Evolutionary conservation across 129 eudicot genomes (phyloP), one percentile per base, ranked within the genome.

Genomic region (Helianthus tuberosus): DNA sequence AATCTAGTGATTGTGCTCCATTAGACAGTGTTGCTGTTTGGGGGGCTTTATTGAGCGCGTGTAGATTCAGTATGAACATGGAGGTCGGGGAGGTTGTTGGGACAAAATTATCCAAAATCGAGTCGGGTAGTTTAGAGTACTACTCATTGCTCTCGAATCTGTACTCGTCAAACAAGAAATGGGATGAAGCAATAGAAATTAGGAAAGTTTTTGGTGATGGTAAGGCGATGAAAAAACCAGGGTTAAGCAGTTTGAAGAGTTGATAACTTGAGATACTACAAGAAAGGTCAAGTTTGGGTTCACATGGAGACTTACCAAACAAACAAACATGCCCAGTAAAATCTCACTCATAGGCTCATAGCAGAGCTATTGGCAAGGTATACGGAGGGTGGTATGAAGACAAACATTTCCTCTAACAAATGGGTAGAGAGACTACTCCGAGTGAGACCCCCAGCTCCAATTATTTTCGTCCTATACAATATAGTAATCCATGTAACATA

Each of bases 11-110:
- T 3, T 16, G 49, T 41, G 77, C 64, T 46, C 53, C 47, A 4
- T 72, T 73, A 57, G 55, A 77, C 8, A 73, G 65, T 49, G 66
- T 9, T 50, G 84, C 78, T 51, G 68, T 76, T 48, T 80, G 84
- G 88, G 88, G 85, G 20, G 82, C 83, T 51, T 51, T 80, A 13
- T 39, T 80, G 57, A 77, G 72, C 63, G 80, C 80, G 3, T 80
- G 88, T 68, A 76, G 71, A 66, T 62, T 17, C 46, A 65, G 69
- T 67, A 80, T 58, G 77, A 76, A 84, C 52, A 80, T 76, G 69
- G 79, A 84, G 64, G 52, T 84, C 50, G 87, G 87, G 61, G 78
- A 71, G 62, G 11, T 71, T 48, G 77, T 77, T 11, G 77, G 78
- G 20, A 12, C 41, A 46, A 68, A 66, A 48, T 51, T 84, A 59